Conservation (phyloP, 1,139 yeast genomes). For the Saccharomyces hybrid region DNA sequence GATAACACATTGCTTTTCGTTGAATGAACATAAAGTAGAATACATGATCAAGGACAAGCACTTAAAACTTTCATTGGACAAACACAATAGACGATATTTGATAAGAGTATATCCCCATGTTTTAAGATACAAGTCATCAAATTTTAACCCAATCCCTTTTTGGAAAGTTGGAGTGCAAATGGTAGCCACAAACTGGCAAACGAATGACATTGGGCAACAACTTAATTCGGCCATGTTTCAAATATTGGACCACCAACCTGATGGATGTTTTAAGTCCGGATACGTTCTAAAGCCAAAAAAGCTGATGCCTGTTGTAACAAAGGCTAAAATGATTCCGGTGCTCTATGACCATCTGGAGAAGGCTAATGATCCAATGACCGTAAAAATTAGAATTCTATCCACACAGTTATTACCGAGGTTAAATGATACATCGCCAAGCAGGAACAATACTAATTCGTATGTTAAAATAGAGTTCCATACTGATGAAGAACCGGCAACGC, state of each 20-base stretch:
- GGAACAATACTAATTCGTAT: constrained; percentile 19
- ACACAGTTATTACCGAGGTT: constrained; percentile 82
- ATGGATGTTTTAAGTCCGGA: constrained; percentile 41
- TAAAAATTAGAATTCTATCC: constrained; percentile 53
- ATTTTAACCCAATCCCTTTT: constrained; percentile 67
- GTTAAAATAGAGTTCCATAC: constrained; percentile 21
- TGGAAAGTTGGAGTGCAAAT: constrained; percentile 88
- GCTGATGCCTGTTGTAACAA: constrained; percentile 23
- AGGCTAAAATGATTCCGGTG: constrained; percentile 24
- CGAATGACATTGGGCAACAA: constrained; percentile 83
- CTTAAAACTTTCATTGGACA: constrained; percentile 48
- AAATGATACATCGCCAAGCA: constrained; percentile 35
- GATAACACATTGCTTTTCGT: constrained; percentile 74
- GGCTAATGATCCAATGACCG: constrained; percentile 10
- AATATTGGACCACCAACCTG: constrained; percentile 36
- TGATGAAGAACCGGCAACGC: background rate
- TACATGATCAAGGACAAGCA: constrained; percentile 56
- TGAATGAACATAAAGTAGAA: constrained; percentile 65
- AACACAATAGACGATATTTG: constrained; percentile 68
- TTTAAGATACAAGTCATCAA: constrained; percentile 66
- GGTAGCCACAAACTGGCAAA: constrained; percentile 98
- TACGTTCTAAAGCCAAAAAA: constrained; percentile 66
- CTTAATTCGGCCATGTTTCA: constrained; percentile 80
- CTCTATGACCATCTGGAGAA: constrained; percentile 16
- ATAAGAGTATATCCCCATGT: constrained; percentile 88